Evolutionary conservation across 176 grass and related monocot genomes (phyloP).

Genomic region (Cenchrus americanus): DNA sequence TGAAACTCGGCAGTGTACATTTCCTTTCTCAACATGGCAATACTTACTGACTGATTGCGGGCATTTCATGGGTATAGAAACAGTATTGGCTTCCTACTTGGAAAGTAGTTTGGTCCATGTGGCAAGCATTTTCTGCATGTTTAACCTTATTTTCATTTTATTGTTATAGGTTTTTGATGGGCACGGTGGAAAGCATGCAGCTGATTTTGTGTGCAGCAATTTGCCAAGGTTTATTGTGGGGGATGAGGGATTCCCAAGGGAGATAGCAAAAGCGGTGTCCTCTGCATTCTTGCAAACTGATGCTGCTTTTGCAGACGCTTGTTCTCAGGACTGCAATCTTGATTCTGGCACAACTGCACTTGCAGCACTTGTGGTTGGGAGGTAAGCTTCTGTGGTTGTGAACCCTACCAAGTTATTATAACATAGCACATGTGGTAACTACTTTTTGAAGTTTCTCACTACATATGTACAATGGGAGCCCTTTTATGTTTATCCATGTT

Average conservation of each 20-base stretch:
- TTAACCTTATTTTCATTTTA: slow-evolving; percentile 10
- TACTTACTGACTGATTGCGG: slow-evolving; percentile 16
- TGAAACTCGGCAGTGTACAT: slow-evolving; percentile 12
- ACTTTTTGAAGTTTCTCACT: not conserved
- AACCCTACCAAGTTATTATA: slow-evolving; percentile 3
- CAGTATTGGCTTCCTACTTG: not conserved
- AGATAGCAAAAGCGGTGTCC: slow-evolving; percentile 79
- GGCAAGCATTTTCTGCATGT: slow-evolving; percentile 34
- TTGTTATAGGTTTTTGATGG: slow-evolving; percentile 91
- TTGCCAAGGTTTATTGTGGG: slow-evolving; percentile 76
- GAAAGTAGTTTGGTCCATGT: slow-evolving; percentile 20
- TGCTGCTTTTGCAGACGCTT: slow-evolving; percentile 84
- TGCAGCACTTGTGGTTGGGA: slow-evolving; percentile 78
- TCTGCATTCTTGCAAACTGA: slow-evolving; percentile 93
- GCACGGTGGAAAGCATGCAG: slow-evolving; percentile 96
- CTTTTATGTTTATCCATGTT: not conserved
- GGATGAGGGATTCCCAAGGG: slow-evolving; percentile 74
- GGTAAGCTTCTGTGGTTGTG: slow-evolving; percentile 48
- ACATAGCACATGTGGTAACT: not conserved
- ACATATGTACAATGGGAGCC: not conserved
- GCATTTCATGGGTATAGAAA: slow-evolving; percentile 28
- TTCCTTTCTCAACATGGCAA: not conserved
- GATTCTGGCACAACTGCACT: slow-evolving; percentile 90
- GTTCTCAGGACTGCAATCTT: slow-evolving; percentile 74
- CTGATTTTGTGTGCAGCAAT: slow-evolving; percentile 88